Evolutionary conservation across 2,329 filamentous ascomycete species (phyloP).

Genomic region (Diplodia scrobiculata): DNA sequence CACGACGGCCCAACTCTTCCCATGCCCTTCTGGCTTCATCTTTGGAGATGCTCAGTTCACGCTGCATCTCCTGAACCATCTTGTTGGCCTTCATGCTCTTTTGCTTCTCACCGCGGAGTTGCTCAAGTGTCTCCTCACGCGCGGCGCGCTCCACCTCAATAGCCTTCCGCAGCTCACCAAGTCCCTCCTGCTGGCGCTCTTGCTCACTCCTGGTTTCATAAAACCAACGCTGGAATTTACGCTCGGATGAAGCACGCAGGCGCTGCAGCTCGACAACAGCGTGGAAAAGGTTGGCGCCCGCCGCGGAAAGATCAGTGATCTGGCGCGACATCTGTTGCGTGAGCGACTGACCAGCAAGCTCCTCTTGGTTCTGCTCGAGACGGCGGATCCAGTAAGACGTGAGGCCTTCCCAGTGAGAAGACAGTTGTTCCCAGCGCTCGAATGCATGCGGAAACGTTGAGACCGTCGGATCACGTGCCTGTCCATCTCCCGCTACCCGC

Average conservation of each 20-base stretch:
- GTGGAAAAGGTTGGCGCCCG: slow-evolving; percentile 95
- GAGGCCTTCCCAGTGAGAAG: slow-evolving; percentile 95
- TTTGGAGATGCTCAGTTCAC: slow-evolving; percentile 91
- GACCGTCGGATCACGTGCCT: slow-evolving; percentile 42
- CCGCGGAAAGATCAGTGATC: slow-evolving; percentile 94
- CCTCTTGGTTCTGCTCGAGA: slow-evolving; percentile 84
- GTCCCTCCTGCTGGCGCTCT: slow-evolving; percentile 79
- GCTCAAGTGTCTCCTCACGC: slow-evolving; percentile 66
- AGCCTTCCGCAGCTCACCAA: slow-evolving; percentile 74
- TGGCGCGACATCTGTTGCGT: slow-evolving; percentile 88
- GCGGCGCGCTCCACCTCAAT: slow-evolving; percentile 74
- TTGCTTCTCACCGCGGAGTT: slow-evolving; percentile 66
- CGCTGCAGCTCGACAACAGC: slow-evolving; percentile 95
- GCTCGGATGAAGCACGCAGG: slow-evolving; percentile 88
- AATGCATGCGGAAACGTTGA: slow-evolving; percentile 94
- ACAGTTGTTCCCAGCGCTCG: slow-evolving; percentile 94
- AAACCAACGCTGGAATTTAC: slow-evolving; percentile 98
- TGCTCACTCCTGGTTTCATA: slow-evolving; percentile 89
- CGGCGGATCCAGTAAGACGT: slow-evolving; percentile 97
- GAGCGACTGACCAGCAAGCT: slow-evolving; percentile 78
- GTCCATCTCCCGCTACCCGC: slow-evolving; percentile 36
- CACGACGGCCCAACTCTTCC: slow-evolving; percentile 91
- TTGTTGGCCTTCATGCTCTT: slow-evolving; percentile 73
- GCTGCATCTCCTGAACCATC: slow-evolving; percentile 83
- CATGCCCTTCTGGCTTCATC: slow-evolving; percentile 93